Evolutionary conservation across 805 yeast genomes (phyloP), one percentile per base, ranked within the genome.

Genomic region (Clavispora fructus): DNA sequence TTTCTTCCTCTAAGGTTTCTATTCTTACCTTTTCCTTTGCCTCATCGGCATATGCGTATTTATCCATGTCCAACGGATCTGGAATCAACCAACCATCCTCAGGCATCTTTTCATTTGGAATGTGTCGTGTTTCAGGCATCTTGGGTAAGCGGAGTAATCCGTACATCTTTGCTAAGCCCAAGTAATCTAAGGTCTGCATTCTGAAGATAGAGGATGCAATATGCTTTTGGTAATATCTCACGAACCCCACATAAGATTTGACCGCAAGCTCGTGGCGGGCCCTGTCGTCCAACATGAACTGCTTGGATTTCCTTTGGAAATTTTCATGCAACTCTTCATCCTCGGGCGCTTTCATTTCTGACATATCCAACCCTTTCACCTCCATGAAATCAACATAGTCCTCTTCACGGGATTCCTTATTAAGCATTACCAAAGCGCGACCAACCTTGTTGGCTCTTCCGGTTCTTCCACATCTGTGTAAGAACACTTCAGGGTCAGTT

Each of bases 391-490:
- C 87, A 14, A 91, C 73, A 59, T 80, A 94, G 45, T 85, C 92
- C 54, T 82, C 85, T 60, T 94, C 99, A 45, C 87, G 74, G n/a
- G 65, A 58, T 7, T 89, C 92, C 41, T 74, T 74, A 50, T 78
- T 82, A 35, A 94, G 65, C 65, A 94, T 74, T 1, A 87, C 80
- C 3, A 89, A 70, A 0, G 95, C 96, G 47, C 75, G 78, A 2
- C 99, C 99, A 5, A 74, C 74, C 50, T 81, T 80, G 48, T 92
- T 91, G 0, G 97, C 97, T 50, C 99, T 73, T 0, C 96, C 99
- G 0, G 99, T 89, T 59, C 99, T 77, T 19, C 99, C 99, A 65
- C 92, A 87, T 61, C 99, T 77, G 63, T 94, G 99, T 38, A 92
- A 75, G 59, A 92, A 94, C 60, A 89, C 80, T 59, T 86, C 95